Evolutionary conservation across 805 yeast species (phyloP).

Genomic region (Lipomyces spencermartinsiae): DNA sequence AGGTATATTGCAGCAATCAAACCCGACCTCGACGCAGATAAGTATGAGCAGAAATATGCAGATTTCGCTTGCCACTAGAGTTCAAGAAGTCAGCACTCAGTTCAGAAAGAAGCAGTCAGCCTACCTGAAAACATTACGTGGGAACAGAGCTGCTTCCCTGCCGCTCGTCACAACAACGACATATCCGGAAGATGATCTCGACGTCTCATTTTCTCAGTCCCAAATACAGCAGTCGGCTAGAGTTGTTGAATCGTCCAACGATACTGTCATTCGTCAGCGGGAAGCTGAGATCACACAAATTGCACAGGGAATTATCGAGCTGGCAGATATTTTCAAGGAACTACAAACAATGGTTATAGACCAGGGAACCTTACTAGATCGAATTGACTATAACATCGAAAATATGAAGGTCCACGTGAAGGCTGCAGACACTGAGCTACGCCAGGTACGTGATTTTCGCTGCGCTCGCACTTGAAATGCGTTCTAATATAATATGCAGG

Average conservation of each 20-base stretch:
- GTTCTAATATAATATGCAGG: conserved; percentile 52
- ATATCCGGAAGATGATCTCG: conserved; percentile 37
- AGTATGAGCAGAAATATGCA: conserved; percentile 79
- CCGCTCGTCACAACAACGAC: conserved; percentile 41
- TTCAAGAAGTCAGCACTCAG: conserved; percentile 76
- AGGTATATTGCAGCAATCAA: conserved; percentile 48
- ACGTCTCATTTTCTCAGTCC: conserved; percentile 40
- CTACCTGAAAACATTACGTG: conserved; percentile 81
- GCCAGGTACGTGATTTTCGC: conserved; percentile 27
- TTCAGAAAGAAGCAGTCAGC: conserved; percentile 89
- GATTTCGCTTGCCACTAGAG: conserved; percentile 80
- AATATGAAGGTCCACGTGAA: conserved; percentile 78
- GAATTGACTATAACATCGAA: conserved; percentile 90
- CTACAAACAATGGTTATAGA: conserved; percentile 90
- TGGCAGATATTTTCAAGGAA: conserved; percentile 90
- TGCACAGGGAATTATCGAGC: conserved; percentile 93
- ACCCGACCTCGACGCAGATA: conserved; percentile 55
- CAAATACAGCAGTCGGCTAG: conserved; percentile 43
- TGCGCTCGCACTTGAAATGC: background rate
- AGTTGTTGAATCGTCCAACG: conserved; percentile 44
- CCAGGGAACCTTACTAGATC: conserved; percentile 91
- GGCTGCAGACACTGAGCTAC: conserved; percentile 76
- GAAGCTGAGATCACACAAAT: conserved; percentile 88
- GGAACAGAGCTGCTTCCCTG: conserved; percentile 54
- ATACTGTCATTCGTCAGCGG: conserved; percentile 64